Percentiles rank a stretch among this genome's conserved stretches.
Conservation (phyloP, 176 grass and related monocot species). For the Juncus effusus region DNA sequence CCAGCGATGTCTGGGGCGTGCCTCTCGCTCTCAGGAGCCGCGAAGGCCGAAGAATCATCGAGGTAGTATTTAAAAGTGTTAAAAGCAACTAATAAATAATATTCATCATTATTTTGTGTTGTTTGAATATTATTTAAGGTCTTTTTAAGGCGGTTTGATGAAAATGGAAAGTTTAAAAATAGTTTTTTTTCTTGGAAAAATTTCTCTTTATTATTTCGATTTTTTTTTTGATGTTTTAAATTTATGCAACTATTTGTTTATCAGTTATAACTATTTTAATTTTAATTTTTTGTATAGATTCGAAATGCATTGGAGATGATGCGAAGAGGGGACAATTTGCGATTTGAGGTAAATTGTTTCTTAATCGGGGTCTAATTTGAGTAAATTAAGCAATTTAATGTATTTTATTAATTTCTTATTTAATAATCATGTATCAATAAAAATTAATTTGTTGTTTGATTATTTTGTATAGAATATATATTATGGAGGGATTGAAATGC, state of each 20-base stretch:
- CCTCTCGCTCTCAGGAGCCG: conserved; percentile 21
- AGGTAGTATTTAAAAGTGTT: neutral
- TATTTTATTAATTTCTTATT: no score
- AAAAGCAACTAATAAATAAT: no score
- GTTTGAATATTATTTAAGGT: neutral
- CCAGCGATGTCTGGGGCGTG: conserved; percentile 9
- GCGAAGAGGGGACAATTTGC: conserved; percentile 28
- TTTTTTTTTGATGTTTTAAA: neutral
- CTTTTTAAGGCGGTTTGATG: neutral
- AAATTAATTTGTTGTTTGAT: neutral
- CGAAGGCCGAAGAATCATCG: conserved; percentile 29
- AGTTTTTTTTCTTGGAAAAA: neutral
- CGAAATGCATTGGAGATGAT: conserved; percentile 30
- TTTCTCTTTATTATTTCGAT: conserved; percentile 4
- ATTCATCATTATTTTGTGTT: neutral
- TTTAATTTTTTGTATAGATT: conserved; percentile 19
- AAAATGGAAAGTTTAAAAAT: neutral
- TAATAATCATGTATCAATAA: no score
- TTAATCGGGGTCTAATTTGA: no score
- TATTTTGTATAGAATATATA: conserved; percentile 11
- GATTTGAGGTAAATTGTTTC: conserved; percentile 23
- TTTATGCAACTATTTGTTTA: conserved; percentile 7
- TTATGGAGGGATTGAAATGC: conserved; percentile 33
- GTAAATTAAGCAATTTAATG: no score
- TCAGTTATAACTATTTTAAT: neutral